A percentile compares a stretch with the other conserved stretches of the same genome.
phyloP scores from a whole-genome alignment of 176 grass and related monocot species.

The Lolium rigidum region DNA sequence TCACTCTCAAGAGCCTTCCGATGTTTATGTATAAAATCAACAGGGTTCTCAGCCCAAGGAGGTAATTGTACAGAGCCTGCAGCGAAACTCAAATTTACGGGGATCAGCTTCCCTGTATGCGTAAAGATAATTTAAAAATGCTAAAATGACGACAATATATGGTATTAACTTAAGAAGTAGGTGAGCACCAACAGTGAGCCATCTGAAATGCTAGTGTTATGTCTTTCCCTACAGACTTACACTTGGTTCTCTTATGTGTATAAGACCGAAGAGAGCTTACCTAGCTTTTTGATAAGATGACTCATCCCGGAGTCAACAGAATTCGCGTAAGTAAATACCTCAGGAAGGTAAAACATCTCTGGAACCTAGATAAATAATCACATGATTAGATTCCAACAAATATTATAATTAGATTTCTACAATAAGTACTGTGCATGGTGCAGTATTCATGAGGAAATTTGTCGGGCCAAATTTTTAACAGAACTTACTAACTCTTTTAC shows the following conservation, averaged over 20 bases:
- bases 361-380: conserved; percentile 75
- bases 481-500: conserved; percentile 94
- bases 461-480: conserved; percentile 25
- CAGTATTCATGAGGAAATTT: conserved; percentile 26
- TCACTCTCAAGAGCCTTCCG: conserved; percentile 93
- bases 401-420: conserved; percentile 25
- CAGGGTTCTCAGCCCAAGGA: conserved; percentile 88
- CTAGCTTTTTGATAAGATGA: conserved; percentile 64
- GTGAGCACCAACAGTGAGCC: background rate
- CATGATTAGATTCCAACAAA: conserved; percentile 40
- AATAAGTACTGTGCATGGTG: conserved; percentile 6
- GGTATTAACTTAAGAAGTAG: background rate
- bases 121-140: background rate
- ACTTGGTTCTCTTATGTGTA: conserved; percentile 15
- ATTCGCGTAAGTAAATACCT: conserved; percentile 73
- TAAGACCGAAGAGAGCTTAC: conserved; percentile 49
- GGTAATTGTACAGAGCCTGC: conserved; percentile 85
- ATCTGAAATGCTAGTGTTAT: background rate
- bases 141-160: background rate
- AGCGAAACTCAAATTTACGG: conserved; percentile 35
- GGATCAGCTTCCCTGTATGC: conserved; percentile 22
- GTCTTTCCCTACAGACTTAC: background rate
- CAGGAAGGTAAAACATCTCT: conserved; percentile 98
- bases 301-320: conserved; percentile 60
- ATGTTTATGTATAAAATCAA: conserved; percentile 97